These are phyloP conservation scores for Syzygium grande DNA, from an alignment of 345 rosid species.

Conservation along the genomic window DNA sequence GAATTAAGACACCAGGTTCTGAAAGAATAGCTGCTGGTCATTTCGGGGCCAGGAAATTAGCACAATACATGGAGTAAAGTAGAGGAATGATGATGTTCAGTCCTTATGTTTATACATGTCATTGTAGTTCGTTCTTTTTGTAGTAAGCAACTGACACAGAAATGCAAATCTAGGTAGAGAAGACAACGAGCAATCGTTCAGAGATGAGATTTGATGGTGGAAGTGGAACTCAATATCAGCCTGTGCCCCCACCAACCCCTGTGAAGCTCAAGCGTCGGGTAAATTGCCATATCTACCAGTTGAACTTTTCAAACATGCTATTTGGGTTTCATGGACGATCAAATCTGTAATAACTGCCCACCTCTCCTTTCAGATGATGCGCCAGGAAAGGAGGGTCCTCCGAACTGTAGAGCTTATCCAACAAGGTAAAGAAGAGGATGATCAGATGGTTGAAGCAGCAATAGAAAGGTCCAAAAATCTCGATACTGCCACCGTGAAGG, in stretches of 20 bases:
- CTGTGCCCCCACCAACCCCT: conserved; percentile 38
- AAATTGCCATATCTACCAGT: conserved; percentile 15
- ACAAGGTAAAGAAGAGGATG: conserved; percentile 51
- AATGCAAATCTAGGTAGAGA: conserved; percentile 16
- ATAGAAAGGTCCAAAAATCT: conserved; percentile 45
- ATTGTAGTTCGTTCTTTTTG: background rate
- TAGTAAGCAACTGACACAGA: background rate
- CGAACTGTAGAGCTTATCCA: conserved; percentile 57
- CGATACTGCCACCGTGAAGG: conserved; percentile 47
- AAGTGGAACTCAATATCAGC: conserved; percentile 19
- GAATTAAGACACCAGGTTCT: background rate
- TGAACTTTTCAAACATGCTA: background rate
- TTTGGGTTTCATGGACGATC: conserved; percentile 6
- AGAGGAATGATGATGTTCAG: background rate
- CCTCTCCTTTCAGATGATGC: conserved; percentile 34
- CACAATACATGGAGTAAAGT: background rate
- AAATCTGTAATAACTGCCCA: conserved; percentile 2
- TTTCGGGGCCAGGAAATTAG: background rate
- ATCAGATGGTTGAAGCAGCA: conserved; percentile 46
- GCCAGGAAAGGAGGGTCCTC: conserved; percentile 50
- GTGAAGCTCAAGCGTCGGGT: conserved; percentile 85
- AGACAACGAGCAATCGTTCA: conserved; percentile 16
- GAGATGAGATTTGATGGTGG: conserved; percentile 16
- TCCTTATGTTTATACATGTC: background rate
- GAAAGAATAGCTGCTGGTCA: background rate